These are phyloP conservation scores for Tetraselmis striata DNA, from an alignment of 139 green algal genomes.

Conservation along the genomic window DNA sequence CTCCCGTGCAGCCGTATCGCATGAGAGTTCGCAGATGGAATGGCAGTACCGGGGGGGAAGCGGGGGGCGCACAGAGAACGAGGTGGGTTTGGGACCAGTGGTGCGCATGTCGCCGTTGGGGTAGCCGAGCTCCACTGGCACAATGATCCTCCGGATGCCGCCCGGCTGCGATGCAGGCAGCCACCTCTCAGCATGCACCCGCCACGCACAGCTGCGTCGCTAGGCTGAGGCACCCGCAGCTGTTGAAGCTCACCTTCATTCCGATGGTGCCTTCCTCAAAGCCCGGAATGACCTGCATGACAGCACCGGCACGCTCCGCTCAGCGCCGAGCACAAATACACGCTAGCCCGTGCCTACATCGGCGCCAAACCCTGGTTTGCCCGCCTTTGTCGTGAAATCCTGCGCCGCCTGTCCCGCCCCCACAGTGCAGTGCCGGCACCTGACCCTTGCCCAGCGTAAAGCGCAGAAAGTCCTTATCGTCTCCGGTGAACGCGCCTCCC, in stretches of 20 bases:
- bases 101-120: slow-evolving; percentile 56
- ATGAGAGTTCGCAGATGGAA: too few relatives aligned
- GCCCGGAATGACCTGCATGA: slow-evolving; percentile 51
- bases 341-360: background rate
- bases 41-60: too few relatives aligned
- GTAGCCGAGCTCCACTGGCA: slow-evolving; percentile 77
- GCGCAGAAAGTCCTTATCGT: slow-evolving; percentile 54
- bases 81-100: slow-evolving; percentile 46
- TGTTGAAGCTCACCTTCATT: slow-evolving; percentile 46
- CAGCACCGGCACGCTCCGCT: too few relatives aligned
- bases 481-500: slow-evolving; percentile 55
- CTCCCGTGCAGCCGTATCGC: background rate
- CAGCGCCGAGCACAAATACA: too few relatives aligned
- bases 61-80: slow-evolving; percentile 50
- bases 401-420: background rate
- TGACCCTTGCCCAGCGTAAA: slow-evolving; percentile 54
- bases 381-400: background rate
- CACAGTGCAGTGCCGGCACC: background rate
- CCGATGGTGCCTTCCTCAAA: slow-evolving; percentile 71
- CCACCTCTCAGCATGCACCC: background rate
- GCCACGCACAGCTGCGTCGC: too few relatives aligned
- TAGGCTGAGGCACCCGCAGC: background rate
- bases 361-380: background rate
- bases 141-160: slow-evolving; percentile 70
- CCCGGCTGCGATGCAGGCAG: slow-evolving; percentile 32